Base-by-base conservation (phyloP, 257 asterid species). In the Thymus mandschuricus region DNA sequence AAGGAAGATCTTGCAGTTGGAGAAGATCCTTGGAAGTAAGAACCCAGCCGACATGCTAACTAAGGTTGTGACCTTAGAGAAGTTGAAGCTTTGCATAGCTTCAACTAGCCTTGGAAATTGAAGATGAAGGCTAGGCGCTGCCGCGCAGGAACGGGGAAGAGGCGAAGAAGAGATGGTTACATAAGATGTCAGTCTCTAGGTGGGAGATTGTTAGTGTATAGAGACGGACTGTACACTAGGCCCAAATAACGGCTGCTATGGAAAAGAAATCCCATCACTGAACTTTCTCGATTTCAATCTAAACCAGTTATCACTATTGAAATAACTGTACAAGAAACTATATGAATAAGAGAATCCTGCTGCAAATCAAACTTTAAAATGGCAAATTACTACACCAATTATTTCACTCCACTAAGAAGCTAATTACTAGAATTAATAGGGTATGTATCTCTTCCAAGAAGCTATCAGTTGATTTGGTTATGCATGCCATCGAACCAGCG, bases 371-470 rank as follows among this genome's bases (percentile, higher is more conserved):
- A 38, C 41, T 38, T 62, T 60, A 13, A 51, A 72, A 38, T 60
- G 78, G 71, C 27, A 35, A 21, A 59, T 38, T 60, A 61, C 54
- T 60, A 61, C 54, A 52, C 52, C 44, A 68, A 60, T 71, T 71
- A 54, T 60, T 49, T 50, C 45, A 59, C n/a, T 68, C 29, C 52
- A 9, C 38, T 35, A 67, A 33, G 63, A 60, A 21, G 52, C 55
- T 69, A 29, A 48, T 44, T 1, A 28, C 58, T 46, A 27, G 34
- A 29, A 72, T 38, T 33, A 33, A 38, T 31, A 60, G 13, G 52
- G 35, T 60, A 60, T 31, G 35, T 58, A 43, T 30, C 30, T 66
- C 69, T 55, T 51, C 60, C 67, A 71, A 21, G 40, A 72, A 68
- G 60, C 66, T 61, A 44, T 60, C 49, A 30, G 60, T 49, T 38